These are phyloP conservation scores for Mortierella sp. DNA, from an alignment of 371 early-diverging fungal genomes.

Conservation along the genomic window DNA sequence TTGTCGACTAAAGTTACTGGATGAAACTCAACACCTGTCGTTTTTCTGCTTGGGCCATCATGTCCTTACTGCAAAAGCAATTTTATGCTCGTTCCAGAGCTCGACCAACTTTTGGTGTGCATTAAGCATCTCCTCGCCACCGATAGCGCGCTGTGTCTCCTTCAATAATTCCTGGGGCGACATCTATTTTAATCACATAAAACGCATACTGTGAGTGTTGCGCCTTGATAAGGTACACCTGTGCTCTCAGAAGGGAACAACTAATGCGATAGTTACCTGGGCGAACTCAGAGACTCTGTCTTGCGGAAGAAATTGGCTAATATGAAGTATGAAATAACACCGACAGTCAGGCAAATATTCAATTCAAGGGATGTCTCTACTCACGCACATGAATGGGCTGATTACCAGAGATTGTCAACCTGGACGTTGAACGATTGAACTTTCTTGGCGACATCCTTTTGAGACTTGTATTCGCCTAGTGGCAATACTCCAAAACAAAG, in stretches of 20 bases:
- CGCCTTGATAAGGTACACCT: too few species aligned
- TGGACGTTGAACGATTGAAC: slow-evolving; percentile 84
- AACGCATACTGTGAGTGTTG: not conserved
- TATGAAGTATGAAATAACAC: not conserved
- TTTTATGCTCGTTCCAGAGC: slow-evolving; percentile 74
- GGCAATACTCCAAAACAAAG: not conserved
- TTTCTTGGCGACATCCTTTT: slow-evolving; percentile 72
- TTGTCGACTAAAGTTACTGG: not conserved
- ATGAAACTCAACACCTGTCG: too few species aligned
- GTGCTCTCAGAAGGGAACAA: not conserved
- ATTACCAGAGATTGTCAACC: slow-evolving; percentile 97
- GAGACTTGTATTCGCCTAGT: slow-evolving; percentile 69
- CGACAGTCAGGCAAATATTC: not conserved
- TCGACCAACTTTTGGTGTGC: slow-evolving; percentile 79
- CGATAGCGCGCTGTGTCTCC: slow-evolving; percentile 91
- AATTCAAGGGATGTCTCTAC: not conserved
- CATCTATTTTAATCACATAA: slow-evolving; percentile 63
- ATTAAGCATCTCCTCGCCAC: slow-evolving; percentile 72
- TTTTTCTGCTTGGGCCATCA: not conserved
- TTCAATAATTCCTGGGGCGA: slow-evolving; percentile 79
- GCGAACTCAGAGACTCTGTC: slow-evolving; percentile 96
- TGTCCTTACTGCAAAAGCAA: slow-evolving; percentile 60
- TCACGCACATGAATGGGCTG: slow-evolving; percentile 23
- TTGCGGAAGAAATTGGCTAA: slow-evolving; percentile 96
- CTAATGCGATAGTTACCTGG: slow-evolving; percentile 61